These are phyloP conservation scores for Fistulifera pelliculosa DNA, from an alignment of 108 stramenopile genomes.

Conservation along the genomic window DNA sequence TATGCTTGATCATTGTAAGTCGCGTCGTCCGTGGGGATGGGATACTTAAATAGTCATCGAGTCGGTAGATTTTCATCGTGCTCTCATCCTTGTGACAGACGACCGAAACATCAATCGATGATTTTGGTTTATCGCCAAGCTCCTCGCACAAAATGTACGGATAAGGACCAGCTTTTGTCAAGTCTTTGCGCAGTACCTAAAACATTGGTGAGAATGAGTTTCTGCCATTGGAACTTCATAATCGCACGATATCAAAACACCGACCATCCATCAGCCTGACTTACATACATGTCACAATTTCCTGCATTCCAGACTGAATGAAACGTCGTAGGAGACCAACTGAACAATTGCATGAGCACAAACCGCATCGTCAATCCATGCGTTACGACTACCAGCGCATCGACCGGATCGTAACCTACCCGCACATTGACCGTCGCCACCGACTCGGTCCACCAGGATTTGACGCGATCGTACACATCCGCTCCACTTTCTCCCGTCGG, in stretches of 20 bases:
- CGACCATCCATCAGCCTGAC: background rate
- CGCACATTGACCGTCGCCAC: constrained; percentile 30
- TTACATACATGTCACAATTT: constrained; percentile 26
- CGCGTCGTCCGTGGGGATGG: constrained; percentile 25
- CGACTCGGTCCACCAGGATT: constrained; percentile 20
- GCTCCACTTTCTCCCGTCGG: constrained; percentile 40
- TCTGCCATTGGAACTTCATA: no score
- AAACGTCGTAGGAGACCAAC: constrained; percentile 16
- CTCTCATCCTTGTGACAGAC: constrained; percentile 3
- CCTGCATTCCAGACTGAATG: constrained; percentile 34
- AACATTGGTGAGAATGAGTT: no score
- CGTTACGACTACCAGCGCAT: constrained; percentile 32
- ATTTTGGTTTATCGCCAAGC: constrained; percentile 19
- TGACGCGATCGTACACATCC: constrained; percentile 43
- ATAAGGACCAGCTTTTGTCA: constrained; percentile 21
- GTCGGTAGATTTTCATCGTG: constrained; percentile 7
- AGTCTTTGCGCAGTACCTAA: constrained; percentile 16
- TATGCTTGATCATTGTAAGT: constrained; percentile 15
- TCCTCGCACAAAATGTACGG: constrained; percentile 26
- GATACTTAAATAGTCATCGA: constrained; percentile 26
- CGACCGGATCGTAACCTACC: constrained; percentile 19
- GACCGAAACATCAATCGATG: constrained; percentile 21
- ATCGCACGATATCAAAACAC: no score
- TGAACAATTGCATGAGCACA: constrained; percentile 29
- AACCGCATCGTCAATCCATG: constrained; percentile 41